phyloP scores from a whole-genome alignment of 1,284 basidiomycete genomes.

The Apiotrichum montevideense region DNA sequence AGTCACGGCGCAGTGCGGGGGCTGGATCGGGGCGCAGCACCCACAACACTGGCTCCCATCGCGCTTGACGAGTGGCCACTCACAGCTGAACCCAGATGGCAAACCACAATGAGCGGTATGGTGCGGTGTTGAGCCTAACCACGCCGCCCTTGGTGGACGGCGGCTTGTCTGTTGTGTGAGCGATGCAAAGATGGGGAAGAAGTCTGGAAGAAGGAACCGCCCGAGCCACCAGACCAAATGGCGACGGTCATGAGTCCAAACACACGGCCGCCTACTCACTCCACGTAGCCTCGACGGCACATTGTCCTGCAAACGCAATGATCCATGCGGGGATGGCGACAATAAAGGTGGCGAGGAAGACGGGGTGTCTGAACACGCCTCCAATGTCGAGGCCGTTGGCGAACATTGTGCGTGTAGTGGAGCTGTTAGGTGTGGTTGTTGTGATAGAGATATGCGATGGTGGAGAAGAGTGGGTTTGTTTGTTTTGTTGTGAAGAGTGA shows the following conservation, averaged over 20 bases:
- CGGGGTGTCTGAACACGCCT: conserved; percentile 72
- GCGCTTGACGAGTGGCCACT: conserved; percentile 4
- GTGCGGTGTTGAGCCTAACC: too few species aligned
- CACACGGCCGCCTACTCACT: not conserved
- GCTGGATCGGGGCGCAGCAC: too few species aligned
- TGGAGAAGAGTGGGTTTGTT: not conserved
- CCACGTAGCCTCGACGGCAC: conserved; percentile 19
- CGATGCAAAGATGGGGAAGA: too few species aligned
- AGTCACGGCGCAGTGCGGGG: too few species aligned
- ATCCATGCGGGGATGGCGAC: conserved; percentile 84
- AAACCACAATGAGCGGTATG: conserved; percentile 65
- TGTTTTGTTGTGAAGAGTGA: not conserved
- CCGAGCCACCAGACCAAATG: too few species aligned
- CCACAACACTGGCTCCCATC: too few species aligned
- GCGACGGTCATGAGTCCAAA: too few species aligned
- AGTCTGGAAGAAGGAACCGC: too few species aligned
- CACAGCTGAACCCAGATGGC: conserved; percentile 60
- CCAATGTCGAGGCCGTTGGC: conserved; percentile 31
- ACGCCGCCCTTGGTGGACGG: too few species aligned
- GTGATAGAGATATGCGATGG: not conserved
- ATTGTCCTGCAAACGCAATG: conserved; percentile 63
- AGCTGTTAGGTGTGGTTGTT: not conserved
- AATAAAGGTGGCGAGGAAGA: conserved; percentile 79
- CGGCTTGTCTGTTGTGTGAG: too few species aligned
- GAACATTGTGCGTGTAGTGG: conserved; percentile 19